Evolutionary conservation across 2,329 filamentous ascomycete genomes (phyloP).

Genomic region (Paecilomyces dactylethromorphus): DNA sequence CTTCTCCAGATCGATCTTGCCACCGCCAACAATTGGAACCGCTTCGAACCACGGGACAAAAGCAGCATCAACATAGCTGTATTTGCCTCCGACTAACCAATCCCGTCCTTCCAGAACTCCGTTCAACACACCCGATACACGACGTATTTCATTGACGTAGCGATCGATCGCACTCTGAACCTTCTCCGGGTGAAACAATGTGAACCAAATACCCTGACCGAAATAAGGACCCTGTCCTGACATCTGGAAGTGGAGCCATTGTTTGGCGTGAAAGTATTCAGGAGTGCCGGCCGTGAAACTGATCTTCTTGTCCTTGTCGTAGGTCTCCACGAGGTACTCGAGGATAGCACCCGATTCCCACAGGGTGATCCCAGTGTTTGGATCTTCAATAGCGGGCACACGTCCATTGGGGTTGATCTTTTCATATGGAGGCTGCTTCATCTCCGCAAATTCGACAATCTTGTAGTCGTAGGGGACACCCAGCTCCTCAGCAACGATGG

Average conservation of each 20-base stretch:
- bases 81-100: conserved; percentile 39
- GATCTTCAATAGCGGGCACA: conserved; percentile 27
- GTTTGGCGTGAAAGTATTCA: conserved; percentile 34
- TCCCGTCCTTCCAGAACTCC: conserved; percentile 25
- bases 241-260: conserved; percentile 42
- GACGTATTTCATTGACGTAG: conserved; percentile 39
- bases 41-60: conserved; percentile 31
- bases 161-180: conserved; percentile 37
- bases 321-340: conserved; percentile 38
- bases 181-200: conserved; percentile 35
- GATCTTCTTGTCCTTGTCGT: conserved; percentile 36
- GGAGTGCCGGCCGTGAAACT: conserved; percentile 25
- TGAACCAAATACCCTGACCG: conserved; percentile 42
- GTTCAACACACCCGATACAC: conserved; percentile 41
- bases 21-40: conserved; percentile 3
- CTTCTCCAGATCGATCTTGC: conserved; percentile 18
- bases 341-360: conserved; percentile 43
- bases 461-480: conserved; percentile 21
- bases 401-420: conserved; percentile 29
- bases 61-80: conserved; percentile 36
- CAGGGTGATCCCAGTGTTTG: conserved; percentile 31
- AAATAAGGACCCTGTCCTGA: conserved; percentile 45
- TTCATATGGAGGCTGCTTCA: conserved; percentile 23
- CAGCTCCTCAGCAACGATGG: conserved; percentile 24
- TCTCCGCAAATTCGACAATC: conserved; percentile 10